These are phyloP conservation scores for Cucumis cinereus DNA, from an alignment of 306 rosid genomes.

Conservation along the genomic window DNA sequence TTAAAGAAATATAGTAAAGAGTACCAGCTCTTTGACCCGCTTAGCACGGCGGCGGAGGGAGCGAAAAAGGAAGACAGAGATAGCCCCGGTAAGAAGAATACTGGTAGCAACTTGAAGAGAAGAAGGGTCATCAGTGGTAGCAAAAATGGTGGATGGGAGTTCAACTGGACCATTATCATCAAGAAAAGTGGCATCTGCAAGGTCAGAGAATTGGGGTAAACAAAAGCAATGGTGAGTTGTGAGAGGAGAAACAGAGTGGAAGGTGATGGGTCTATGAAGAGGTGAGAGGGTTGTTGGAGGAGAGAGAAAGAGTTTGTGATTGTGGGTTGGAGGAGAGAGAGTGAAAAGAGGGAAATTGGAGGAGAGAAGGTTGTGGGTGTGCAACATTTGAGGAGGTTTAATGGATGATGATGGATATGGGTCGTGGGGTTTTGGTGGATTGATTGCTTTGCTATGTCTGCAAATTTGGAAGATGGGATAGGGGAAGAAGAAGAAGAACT, in stretches of 20 bases:
- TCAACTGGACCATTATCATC: conserved; percentile 59
- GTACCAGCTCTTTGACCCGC: conserved; percentile 72
- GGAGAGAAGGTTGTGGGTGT: conserved; percentile 29
- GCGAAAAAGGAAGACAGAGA: conserved; percentile 74
- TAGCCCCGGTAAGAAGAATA: conserved; percentile 78
- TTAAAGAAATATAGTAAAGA: background rate
- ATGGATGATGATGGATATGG: background rate
- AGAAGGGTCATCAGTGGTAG: conserved; percentile 66
- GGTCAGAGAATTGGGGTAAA: conserved; percentile 31
- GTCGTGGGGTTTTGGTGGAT: background rate
- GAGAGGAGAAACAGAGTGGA: conserved; percentile 18
- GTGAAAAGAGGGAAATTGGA: conserved; percentile 16
- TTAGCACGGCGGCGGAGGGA: conserved; percentile 79
- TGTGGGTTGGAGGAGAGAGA: conserved; percentile 10
- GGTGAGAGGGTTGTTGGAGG: background rate
- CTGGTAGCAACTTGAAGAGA: conserved; percentile 71
- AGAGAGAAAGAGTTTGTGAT: conserved; percentile 12
- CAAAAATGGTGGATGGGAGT: conserved; percentile 50
- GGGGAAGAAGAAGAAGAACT: background rate
- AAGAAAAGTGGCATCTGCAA: conserved; percentile 5
- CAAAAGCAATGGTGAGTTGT: conserved; percentile 16
- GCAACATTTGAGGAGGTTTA: conserved; percentile 35
- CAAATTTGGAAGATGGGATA: background rate
- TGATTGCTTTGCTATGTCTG: background rate
- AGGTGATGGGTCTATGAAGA: conserved; percentile 28